Conservation (phyloP, 1,139 yeast species). For the Suhomyces bolitotheri region DNA sequence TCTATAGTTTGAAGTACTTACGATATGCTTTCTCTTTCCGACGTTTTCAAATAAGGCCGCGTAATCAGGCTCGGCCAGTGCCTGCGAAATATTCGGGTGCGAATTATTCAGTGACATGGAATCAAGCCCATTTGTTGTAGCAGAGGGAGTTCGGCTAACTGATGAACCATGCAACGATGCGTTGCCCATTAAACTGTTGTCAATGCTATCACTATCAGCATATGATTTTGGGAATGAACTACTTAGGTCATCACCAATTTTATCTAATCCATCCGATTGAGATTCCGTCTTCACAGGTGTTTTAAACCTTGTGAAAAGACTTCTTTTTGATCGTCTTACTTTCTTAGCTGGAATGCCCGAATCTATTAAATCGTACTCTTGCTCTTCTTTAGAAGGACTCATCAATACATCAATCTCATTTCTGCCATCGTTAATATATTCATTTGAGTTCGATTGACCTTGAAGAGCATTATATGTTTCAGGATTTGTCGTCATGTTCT, state of each 20-base stretch:
- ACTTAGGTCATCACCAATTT: slow-evolving; percentile 7
- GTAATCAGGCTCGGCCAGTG: slow-evolving; percentile 39
- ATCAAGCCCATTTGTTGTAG: slow-evolving; percentile 21
- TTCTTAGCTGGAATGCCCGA: slow-evolving; percentile 23
- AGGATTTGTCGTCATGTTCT: too few relatives aligned
- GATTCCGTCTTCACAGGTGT: slow-evolving; percentile 29
- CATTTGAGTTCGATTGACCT: neutral
- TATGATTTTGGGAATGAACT: slow-evolving; percentile 2
- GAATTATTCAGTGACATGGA: slow-evolving; percentile 17
- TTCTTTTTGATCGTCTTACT: slow-evolving; percentile 35
- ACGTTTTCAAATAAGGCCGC: slow-evolving; percentile 49
- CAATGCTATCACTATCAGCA: slow-evolving; percentile 17
- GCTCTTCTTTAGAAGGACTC: slow-evolving; percentile 11
- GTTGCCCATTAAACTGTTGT: slow-evolving; percentile 16
- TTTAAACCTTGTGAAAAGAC: slow-evolving; percentile 45
- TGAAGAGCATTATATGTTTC: too few relatives aligned
- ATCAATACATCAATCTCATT: slow-evolving; percentile 10
- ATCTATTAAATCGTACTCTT: slow-evolving; percentile 7
- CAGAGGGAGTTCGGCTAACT: slow-evolving; percentile 27
- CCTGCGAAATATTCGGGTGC: slow-evolving; percentile 9
- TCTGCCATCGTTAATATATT: neutral
- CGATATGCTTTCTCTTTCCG: slow-evolving; percentile 42
- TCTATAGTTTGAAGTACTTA: slow-evolving; percentile 24
- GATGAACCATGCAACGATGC: slow-evolving; percentile 19
- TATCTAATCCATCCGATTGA: slow-evolving; percentile 11